These are phyloP conservation scores for Sugiyamaella pinicola DNA, from an alignment of 1,139 yeast genomes.

Conservation along the genomic window DNA sequence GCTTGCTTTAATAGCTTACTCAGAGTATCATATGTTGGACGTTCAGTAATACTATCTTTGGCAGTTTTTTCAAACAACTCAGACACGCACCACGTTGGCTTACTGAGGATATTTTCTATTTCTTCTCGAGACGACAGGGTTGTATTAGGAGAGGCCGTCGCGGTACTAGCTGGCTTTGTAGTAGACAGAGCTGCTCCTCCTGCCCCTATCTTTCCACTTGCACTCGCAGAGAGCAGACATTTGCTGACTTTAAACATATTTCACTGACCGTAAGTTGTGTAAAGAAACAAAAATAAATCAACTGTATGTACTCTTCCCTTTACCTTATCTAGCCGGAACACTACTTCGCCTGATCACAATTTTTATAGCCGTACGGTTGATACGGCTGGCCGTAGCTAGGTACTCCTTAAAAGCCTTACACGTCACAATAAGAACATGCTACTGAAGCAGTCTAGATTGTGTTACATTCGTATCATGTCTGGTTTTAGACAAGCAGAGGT, in stretches of 20 bases:
- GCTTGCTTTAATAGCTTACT: constrained; percentile 37
- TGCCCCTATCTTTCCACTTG: background rate
- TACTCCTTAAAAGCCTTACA: no score
- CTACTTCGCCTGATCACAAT: no score
- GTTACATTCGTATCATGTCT: no score
- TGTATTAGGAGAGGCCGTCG: background rate
- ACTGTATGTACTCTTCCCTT: no score
- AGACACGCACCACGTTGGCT: constrained; percentile 37
- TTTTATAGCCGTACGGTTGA: no score
- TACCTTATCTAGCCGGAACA: no score
- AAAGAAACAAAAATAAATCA: no score
- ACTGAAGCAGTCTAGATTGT: no score
- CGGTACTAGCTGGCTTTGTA: background rate
- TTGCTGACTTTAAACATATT: constrained; percentile 2
- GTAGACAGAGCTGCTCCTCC: background rate
- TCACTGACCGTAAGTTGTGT: no score
- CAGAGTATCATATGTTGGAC: constrained; percentile 31
- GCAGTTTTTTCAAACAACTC: constrained; percentile 30
- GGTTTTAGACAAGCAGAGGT: no score
- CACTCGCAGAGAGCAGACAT: background rate
- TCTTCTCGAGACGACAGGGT: constrained; percentile 21
- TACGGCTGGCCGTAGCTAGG: no score
- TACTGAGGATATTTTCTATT: constrained; percentile 29
- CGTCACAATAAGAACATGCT: no score
- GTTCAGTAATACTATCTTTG: constrained; percentile 24